phyloP scores from a whole-genome alignment of 352 stramenopile species.

The Blastocystis hominis region DNA sequence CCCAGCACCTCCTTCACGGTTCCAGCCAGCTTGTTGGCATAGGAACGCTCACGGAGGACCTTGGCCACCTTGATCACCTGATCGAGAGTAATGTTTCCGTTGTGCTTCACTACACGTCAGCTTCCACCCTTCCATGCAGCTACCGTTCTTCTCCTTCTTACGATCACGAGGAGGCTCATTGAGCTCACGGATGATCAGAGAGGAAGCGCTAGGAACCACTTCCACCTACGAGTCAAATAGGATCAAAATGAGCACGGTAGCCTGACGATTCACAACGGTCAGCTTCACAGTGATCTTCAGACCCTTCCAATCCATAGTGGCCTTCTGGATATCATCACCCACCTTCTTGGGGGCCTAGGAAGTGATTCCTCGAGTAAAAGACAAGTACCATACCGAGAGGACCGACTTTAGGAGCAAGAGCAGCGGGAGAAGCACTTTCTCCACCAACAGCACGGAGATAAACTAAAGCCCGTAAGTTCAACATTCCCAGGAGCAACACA shows the following conservation, averaged over 20 bases:
- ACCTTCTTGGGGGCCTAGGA: slow-evolving; percentile 92
- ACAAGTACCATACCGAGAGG: slow-evolving; percentile 81
- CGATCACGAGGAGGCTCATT: slow-evolving; percentile 96
- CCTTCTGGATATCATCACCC: slow-evolving; percentile 98
- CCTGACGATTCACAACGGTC: slow-evolving; percentile 95
- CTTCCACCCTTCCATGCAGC: not conserved
- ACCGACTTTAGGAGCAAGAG: slow-evolving; percentile 96
- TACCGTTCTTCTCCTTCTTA: slow-evolving; percentile 79
- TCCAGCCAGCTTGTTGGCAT: slow-evolving; percentile 85
- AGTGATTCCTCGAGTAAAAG: not conserved
- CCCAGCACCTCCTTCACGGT: slow-evolving; percentile 99
- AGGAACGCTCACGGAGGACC: slow-evolving; percentile 90
- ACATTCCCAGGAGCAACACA: slow-evolving; percentile 64
- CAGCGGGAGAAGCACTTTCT: slow-evolving; percentile 91
- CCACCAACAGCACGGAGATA: slow-evolving; percentile 88
- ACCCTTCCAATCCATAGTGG: slow-evolving; percentile 96
- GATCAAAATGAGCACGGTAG: slow-evolving; percentile 58
- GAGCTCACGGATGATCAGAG: slow-evolving; percentile 97
- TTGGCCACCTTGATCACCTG: slow-evolving; percentile 94
- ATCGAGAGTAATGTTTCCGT: slow-evolving; percentile 98
- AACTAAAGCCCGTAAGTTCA: slow-evolving; percentile 75
- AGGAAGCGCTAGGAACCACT: slow-evolving; percentile 91
- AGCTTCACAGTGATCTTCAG: slow-evolving; percentile 98
- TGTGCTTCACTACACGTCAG: slow-evolving; percentile 81
- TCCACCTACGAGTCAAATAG: slow-evolving; percentile 62